Base-by-base conservation (phyloP, 352 stramenopile genomes). In the Globisporangium alternatum region DNA sequence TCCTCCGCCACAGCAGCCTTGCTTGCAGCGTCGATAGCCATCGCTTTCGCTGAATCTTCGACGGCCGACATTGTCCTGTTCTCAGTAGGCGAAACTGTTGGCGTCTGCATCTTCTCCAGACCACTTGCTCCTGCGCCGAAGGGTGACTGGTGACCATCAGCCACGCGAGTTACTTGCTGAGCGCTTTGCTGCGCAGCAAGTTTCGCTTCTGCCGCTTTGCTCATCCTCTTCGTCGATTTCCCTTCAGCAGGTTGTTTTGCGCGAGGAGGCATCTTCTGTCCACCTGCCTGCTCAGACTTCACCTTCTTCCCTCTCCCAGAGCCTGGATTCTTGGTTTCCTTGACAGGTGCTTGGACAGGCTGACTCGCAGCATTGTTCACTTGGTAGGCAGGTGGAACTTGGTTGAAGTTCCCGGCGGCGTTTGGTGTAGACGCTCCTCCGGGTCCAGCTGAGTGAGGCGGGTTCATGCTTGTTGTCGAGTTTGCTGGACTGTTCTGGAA, bases 51-150 rank as follows among this genome's bases (percentile, higher is more conserved):
- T 7, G 45, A 54, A 21, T 67, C 58, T 35, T 68, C 57, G 4
- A 33, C 28, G 15, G 45, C 28, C 31, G 55, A 35, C 25, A 64
- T 47, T 19, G 51, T 64, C 13, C 57, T 28, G 47, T 64, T 69
- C 12, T 49, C 56, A 35, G 56, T 60, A 17, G 56, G 63, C 15
- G 63, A 69, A 12, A 64, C 56, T 12, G 63, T 69, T 47, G 63
- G 63, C 17, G 63, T 69, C 21, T 56, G 37, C 62, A 67, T 56
- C 62, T 67, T 67, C 39, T 67, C 62, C 3, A 67, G 39, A 10
- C 31, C 49, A 37, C 25, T 62, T 22, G 30, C 41, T 28, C 54
- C 54, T 31, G 44, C 45, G 4, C 44, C 54, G 19, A 67, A 67
- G 8, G 62, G 62, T 3, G 62, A 67, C 25, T 67, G 62, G 15